Percentiles rank a stretch among this genome's conserved stretches.
phyloP scores from a whole-genome alignment of 352 stramenopile genomes.

The Phytophthora uliginosa region DNA sequence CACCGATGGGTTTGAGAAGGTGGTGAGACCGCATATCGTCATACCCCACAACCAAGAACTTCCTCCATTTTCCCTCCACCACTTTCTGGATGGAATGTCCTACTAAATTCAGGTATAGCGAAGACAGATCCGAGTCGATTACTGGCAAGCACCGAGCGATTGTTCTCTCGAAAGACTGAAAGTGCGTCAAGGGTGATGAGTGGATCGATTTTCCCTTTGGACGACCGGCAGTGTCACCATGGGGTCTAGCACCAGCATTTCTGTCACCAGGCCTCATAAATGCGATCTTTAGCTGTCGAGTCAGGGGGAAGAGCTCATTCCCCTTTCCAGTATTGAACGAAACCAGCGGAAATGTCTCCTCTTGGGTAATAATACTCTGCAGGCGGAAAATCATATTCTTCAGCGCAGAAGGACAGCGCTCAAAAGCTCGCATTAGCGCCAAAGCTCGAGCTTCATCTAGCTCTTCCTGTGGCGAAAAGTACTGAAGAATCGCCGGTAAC shows the following conservation, averaged over 20 bases:
- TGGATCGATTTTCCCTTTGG: constrained; percentile 59
- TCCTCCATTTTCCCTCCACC: constrained; percentile 85
- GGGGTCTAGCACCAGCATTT: constrained; percentile 15
- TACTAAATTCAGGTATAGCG: constrained; percentile 76
- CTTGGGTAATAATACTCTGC: constrained; percentile 83
- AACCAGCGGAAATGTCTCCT: constrained; percentile 72
- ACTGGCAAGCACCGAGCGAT: constrained; percentile 74
- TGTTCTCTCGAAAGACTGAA: constrained; percentile 90
- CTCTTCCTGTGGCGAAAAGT: constrained; percentile 46
- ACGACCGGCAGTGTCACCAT: constrained; percentile 9
- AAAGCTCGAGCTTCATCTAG: constrained; percentile 47
- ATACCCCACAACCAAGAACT: constrained; percentile 77
- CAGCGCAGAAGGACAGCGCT: constrained; percentile 54
- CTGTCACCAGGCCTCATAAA: constrained; percentile 43
- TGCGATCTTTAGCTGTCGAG: constrained; percentile 73
- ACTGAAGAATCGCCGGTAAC: constrained; percentile 69
- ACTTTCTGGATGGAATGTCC: constrained; percentile 80
- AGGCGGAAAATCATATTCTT: constrained; percentile 68
- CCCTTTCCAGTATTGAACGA: constrained; percentile 75
- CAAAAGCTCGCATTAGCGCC: constrained; percentile 56
- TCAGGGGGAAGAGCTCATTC: constrained; percentile 81
- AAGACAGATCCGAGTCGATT: constrained; percentile 55
- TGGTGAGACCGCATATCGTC: constrained; percentile 66
- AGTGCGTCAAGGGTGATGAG: constrained; percentile 81
- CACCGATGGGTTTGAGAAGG: constrained; percentile 64